phyloP scores from a whole-genome alignment of 208 protist genomes.

The Herpetomonas tarakana region DNA sequence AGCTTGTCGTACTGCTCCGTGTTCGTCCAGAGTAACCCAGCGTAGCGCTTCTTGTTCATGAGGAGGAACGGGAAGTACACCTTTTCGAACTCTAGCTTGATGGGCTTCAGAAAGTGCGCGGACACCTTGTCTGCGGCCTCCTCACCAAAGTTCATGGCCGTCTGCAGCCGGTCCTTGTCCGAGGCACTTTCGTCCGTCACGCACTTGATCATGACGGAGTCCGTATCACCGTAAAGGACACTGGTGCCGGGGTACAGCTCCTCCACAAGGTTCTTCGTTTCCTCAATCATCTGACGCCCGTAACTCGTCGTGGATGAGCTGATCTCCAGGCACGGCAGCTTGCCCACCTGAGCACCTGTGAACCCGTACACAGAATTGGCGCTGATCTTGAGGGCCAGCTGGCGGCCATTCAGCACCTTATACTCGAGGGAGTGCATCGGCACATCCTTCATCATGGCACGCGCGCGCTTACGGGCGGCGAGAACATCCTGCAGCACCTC shows the following conservation, averaged over 20 bases:
- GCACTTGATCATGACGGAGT: slow-evolving; percentile 99
- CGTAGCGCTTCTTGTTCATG: slow-evolving; percentile 99
- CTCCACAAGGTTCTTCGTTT: slow-evolving; percentile 93
- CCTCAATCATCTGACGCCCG: slow-evolving; percentile 99
- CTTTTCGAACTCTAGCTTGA: slow-evolving; percentile 99
- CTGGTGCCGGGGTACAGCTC: slow-evolving; percentile 96
- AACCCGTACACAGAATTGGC: slow-evolving; percentile 99
- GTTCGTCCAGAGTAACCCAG: slow-evolving; percentile 98
- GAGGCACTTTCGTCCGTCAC: slow-evolving; percentile 52
- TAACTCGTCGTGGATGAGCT: slow-evolving; percentile 96
- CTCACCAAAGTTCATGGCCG: slow-evolving; percentile 77
- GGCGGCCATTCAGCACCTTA: slow-evolving; percentile 96
- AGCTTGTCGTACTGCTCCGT: slow-evolving; percentile 97
- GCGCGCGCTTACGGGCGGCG: slow-evolving; percentile 70
- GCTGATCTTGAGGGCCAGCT: slow-evolving; percentile 99
- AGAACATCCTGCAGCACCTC: slow-evolving; percentile 86
- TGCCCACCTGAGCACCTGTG: slow-evolving; percentile 97
- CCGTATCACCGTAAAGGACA: slow-evolving; percentile 99
- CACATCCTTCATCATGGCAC: slow-evolving; percentile 81
- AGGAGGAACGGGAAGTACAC: slow-evolving; percentile 99
- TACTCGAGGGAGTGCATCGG: slow-evolving; percentile 80
- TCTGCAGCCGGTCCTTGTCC: slow-evolving; percentile 65
- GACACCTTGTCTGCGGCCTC: slow-evolving; percentile 93
- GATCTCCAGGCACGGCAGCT: slow-evolving; percentile 98
- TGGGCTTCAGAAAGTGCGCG: slow-evolving; percentile 90